Evolutionary conservation across 1,284 basidiomycete species (phyloP), one percentile per base, ranked within the genome.

Genomic region (Cryptococcus sp.): DNA sequence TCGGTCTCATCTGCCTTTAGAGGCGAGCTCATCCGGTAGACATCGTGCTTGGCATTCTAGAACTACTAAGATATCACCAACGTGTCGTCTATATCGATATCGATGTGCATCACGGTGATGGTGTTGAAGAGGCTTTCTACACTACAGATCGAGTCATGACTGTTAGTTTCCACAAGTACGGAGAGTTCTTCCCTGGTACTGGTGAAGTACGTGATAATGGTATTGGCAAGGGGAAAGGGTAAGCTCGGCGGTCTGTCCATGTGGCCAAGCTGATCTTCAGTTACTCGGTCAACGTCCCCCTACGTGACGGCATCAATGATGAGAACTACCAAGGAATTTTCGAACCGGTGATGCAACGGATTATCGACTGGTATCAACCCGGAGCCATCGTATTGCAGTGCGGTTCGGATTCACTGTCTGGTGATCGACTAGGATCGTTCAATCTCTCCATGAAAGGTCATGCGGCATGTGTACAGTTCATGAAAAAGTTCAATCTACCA

Each of bases 61-160:
- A 96, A 74, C 83, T 96, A 13, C 78, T 94, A 13, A 82, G 89
- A 61, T 83, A 78, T 57, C 81, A 83, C 66, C 83, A 88, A 0
- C 87, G 96, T 51, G 93, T 98, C 2, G 79, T 98, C 21, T 98
- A 98, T 74, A 88, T 98, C 70, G 94, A 98, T 74, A 94, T 98
- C 52, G 94, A 98, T 74, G 91, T 92, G 52, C 94, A 98, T 72
- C 94, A 98, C 55, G 94, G 94, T 7, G 96, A 98, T 69, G 96
- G 94, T 18, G 94, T 98, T 32, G 94, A 98, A 67, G 94, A 98
- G 71, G 96, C 94, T 1, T 98, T 98, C 78, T 98, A 97, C 74
- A 92, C 90, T 22, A 97, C 91, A 2, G 88, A 98, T 71, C 81
- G 94, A 48, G 94, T 98, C 62, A 91, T 98, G 86, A 98, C 94